phyloP scores from a whole-genome alignment of 805 yeast genomes.

The Barnettozyma sucrosica region DNA sequence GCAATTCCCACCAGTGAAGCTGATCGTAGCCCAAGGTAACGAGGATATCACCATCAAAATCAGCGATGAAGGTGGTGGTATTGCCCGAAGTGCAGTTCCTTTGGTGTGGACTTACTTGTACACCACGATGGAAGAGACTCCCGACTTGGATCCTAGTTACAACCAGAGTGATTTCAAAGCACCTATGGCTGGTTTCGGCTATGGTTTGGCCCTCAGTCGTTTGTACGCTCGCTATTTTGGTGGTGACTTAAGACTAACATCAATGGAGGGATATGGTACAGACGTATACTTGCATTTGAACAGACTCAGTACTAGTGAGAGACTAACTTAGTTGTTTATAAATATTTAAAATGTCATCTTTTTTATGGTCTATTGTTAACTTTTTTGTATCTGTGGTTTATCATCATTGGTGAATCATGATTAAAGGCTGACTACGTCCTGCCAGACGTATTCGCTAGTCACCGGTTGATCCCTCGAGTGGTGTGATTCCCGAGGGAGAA shows the following conservation, averaged over 20 bases:
- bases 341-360: not conserved
- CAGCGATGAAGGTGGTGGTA: conserved; percentile 93
- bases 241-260: conserved; percentile 79
- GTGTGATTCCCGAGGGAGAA: no score
- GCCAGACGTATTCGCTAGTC: not conserved
- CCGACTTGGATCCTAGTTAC: conserved; percentile 37
- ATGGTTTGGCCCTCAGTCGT: conserved; percentile 82
- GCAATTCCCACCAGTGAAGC: conserved; percentile 76
- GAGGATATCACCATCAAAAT: conserved; percentile 89
- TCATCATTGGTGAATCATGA: not conserved
- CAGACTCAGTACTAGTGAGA: conserved; percentile 56
- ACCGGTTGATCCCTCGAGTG: not conserved
- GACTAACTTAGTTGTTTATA: conserved; percentile 13
- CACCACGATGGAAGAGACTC: conserved; percentile 76
- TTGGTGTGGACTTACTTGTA: conserved; percentile 87
- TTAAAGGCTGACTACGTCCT: no score
- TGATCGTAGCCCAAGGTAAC: conserved; percentile 81
- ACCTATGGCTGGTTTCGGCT: conserved; percentile 93
- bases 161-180: conserved; percentile 67
- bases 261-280: conserved; percentile 94
- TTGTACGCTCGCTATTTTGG: conserved; percentile 87
- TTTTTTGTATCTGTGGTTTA: no score
- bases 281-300: conserved; percentile 86
- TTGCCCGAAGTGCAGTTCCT: conserved; percentile 77
- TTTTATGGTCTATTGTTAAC: not conserved